Evolutionary conservation across 495 filamentous ascomycete species (phyloP).

Genomic region (Platismatia glauca): DNA sequence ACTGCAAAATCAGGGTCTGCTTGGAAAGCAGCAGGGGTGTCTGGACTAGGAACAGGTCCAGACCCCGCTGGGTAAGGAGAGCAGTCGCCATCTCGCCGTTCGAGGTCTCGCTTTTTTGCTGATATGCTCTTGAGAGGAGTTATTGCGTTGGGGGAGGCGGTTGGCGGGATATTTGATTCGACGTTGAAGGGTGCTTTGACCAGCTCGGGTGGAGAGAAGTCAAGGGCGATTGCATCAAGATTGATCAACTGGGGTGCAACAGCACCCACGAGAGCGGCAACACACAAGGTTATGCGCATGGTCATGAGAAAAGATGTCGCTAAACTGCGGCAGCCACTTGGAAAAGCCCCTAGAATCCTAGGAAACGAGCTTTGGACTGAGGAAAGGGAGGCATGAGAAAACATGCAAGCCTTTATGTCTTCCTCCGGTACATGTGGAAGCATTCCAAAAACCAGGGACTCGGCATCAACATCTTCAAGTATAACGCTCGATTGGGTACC

Average conservation of each 20-base stretch:
- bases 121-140: neutral
- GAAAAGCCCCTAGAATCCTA: too few species aligned
- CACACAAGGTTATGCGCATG: neutral
- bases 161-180: neutral
- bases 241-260: neutral
- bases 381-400: neutral
- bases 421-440: neutral
- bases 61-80: neutral
- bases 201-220: neutral
- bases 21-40: neutral
- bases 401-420: neutral
- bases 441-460: too few species aligned
- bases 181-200: neutral
- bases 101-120: slow-evolving; percentile 1
- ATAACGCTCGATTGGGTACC: too few species aligned
- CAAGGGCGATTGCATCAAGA: neutral
- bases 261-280: neutral
- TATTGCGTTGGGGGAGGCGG: neutral
- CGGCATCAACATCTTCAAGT: neutral
- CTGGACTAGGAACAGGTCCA: neutral
- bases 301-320: neutral
- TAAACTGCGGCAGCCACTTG: neutral
- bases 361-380: too few species aligned
- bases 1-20: neutral
- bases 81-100: slow-evolving; percentile 3